Conservation (phyloP, 164 flowering plant genomes). For the Stephania cephalantha region DNA sequence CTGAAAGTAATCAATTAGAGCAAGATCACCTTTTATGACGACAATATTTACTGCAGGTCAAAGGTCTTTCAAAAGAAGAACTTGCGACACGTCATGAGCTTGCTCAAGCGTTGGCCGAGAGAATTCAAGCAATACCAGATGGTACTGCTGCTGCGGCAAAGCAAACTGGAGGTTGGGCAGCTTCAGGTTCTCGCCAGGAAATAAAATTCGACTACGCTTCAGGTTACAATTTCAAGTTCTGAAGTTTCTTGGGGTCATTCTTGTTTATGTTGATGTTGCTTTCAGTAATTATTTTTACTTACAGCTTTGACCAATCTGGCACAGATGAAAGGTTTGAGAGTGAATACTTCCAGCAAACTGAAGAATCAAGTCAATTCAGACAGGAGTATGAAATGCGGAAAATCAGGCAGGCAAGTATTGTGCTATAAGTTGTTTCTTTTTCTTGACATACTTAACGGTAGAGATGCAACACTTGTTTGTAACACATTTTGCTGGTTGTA, state of each 20-base stretch:
- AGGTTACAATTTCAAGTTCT: conserved; percentile 32
- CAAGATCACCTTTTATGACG: background rate
- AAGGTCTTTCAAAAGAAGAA: conserved; percentile 82
- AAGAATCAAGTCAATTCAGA: conserved; percentile 70
- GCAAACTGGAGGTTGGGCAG: conserved; percentile 56
- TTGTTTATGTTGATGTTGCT: background rate
- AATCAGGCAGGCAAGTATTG: conserved; percentile 59
- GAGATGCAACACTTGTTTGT: background rate
- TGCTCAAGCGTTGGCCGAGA: conserved; percentile 69
- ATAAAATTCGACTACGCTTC: conserved; percentile 65
- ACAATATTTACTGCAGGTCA: conserved; percentile 43
- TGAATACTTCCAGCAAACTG: conserved; percentile 68
- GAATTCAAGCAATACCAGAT: conserved; percentile 86
- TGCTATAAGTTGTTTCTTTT: background rate
- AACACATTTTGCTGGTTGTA: background rate
- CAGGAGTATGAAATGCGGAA: conserved; percentile 90
- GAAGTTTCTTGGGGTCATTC: background rate
- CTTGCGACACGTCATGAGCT: conserved; percentile 67
- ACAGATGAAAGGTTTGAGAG: conserved; percentile 66
- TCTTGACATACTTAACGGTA: background rate
- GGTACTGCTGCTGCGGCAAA: conserved; percentile 59
- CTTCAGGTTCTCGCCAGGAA: conserved; percentile 56
- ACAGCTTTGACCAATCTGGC: background rate
- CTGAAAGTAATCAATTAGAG: background rate
- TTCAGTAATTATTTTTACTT: background rate